Percentiles rank a stretch among this genome's conserved stretches.
Conservation (phyloP, 257 asterid species). For the Primulina huaijiensis region DNA sequence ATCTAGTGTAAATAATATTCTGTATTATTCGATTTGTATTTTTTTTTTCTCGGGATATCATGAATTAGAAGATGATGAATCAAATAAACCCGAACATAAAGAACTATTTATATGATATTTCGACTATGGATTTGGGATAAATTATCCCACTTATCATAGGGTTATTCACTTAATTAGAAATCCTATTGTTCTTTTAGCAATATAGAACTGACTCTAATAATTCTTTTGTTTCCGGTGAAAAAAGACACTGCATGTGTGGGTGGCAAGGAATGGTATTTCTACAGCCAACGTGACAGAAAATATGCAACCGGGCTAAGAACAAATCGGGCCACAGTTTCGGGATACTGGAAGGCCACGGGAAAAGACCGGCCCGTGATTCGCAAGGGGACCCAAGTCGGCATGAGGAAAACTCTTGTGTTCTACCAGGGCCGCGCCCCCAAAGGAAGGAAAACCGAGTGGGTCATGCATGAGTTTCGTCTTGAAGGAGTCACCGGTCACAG, state of each 20-base stretch:
- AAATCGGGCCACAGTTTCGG: constrained; percentile 76
- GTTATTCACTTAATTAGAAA: too few relatives aligned
- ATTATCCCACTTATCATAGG: too few relatives aligned
- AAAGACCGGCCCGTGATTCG: constrained; percentile 58
- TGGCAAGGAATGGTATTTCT: constrained; percentile 78
- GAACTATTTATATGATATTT: too few relatives aligned
- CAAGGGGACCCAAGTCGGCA: constrained; percentile 62
- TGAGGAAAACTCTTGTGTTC: constrained; percentile 87
- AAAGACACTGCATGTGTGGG: constrained; percentile 80
- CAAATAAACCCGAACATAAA: too few relatives aligned
- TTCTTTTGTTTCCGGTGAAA: background rate
- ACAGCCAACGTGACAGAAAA: constrained; percentile 79
- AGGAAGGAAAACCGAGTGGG: constrained; percentile 84
- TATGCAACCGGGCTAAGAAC: constrained; percentile 84
- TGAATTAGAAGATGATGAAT: too few relatives aligned
- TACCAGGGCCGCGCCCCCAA: constrained; percentile 92
- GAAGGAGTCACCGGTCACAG: constrained; percentile 37
- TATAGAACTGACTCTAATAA: background rate
- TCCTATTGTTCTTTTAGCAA: background rate
- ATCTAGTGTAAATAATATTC: constrained; percentile 7
- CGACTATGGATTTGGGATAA: too few relatives aligned
- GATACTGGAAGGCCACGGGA: constrained; percentile 97
- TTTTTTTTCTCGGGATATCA: too few relatives aligned
- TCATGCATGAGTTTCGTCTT: constrained; percentile 86
- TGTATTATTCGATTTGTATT: background rate